These are phyloP conservation scores for Lactarius hengduanensis DNA, from an alignment of 768 basidiomycete genomes.

Conservation along the genomic window DNA sequence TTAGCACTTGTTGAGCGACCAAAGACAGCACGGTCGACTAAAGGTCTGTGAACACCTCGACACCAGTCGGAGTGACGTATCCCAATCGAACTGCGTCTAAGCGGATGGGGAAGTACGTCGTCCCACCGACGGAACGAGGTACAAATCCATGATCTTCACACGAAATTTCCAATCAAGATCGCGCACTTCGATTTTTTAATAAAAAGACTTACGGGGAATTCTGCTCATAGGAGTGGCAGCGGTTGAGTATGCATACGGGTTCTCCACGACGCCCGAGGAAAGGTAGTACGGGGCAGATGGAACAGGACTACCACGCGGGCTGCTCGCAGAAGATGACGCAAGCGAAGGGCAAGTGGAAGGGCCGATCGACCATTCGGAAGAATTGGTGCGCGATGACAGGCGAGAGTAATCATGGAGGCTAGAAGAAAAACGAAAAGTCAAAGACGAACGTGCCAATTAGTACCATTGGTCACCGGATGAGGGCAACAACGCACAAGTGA, in stretches of 20 bases:
- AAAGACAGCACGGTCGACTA: neutral
- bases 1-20: neutral
- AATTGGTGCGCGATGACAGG: neutral
- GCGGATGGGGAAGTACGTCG: constrained; percentile 24
- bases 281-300: neutral
- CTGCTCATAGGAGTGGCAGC: neutral
- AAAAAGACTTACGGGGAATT: constrained; percentile 8
- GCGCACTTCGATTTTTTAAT: too few relatives aligned
- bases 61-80: constrained; percentile 19
- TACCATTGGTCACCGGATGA: neutral
- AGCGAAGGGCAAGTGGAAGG: neutral
- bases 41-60: constrained; percentile 11
- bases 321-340: constrained; percentile 12
- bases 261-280: neutral
- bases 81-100: constrained; percentile 9
- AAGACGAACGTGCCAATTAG: neutral
- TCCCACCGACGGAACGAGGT: constrained; percentile 20
- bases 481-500: constrained; percentile 14
- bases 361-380: neutral
- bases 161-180: neutral
- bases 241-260: neutral
- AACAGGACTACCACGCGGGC: constrained; percentile 17
- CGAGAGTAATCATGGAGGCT: constrained; percentile 20
- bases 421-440: neutral
- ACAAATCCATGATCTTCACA: constrained; percentile 1